Conservation (phyloP, 225 moss, liverwort and hornwort genomes). For the Asterella californica region DNA sequence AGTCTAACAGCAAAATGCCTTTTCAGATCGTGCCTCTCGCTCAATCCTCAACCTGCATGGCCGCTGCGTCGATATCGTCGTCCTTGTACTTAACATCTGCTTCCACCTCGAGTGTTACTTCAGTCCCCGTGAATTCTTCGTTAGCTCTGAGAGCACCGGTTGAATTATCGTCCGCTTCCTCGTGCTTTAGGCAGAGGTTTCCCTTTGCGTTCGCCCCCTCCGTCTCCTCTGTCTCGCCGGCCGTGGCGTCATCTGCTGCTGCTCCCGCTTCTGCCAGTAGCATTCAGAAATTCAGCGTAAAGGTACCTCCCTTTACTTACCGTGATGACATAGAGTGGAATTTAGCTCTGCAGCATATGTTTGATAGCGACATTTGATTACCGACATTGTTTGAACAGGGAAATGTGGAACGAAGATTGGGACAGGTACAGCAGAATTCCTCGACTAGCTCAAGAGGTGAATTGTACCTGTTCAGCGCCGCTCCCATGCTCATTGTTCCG, state of each 20-base stretch:
- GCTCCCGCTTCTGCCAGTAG: constrained; percentile 31
- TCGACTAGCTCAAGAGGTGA: constrained; percentile 25
- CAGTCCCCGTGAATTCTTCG: background rate
- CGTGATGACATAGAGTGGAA: background rate
- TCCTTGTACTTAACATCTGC: background rate
- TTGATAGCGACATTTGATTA: no score
- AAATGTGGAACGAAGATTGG: background rate
- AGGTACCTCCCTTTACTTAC: constrained; percentile 27
- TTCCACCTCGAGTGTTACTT: background rate
- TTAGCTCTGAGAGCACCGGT: background rate
- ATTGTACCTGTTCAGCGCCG: constrained; percentile 60
- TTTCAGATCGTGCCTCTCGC: constrained; percentile 22
- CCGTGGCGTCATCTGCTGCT: constrained; percentile 27
- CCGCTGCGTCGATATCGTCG: constrained; percentile 9
- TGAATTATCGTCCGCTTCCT: constrained; percentile 11
- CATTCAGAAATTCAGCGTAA: constrained; percentile 41
- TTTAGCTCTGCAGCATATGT: background rate
- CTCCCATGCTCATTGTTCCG: constrained; percentile 60
- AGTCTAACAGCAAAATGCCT: constrained; percentile 9
- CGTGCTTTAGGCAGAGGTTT: constrained; percentile 10
- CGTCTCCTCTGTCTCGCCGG: constrained; percentile 6
- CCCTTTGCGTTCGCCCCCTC: constrained; percentile 16
- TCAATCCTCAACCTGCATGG: constrained; percentile 17
- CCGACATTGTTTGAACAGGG: no score
- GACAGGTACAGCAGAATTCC: background rate